Evolutionary conservation across 345 rosid genomes (phyloP).

Genomic region (Citrus glauca): DNA sequence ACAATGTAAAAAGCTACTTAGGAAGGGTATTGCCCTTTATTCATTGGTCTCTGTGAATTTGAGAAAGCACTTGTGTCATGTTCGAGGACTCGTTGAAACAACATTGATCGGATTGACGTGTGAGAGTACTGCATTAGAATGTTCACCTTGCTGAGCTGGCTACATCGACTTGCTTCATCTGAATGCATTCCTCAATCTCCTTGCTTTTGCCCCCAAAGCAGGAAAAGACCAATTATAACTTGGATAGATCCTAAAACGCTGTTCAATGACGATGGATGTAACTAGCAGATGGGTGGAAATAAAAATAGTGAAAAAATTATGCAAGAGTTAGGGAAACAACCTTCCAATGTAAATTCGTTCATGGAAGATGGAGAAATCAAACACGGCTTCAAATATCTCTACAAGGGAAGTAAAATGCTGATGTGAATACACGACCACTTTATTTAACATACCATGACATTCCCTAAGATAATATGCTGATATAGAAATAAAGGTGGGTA

Average conservation of each 20-base stretch:
- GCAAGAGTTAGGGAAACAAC: slow-evolving; percentile 11
- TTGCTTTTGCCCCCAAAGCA: slow-evolving; percentile 81
- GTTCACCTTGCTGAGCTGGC: slow-evolving; percentile 17
- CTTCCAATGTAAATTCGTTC: slow-evolving; percentile 71
- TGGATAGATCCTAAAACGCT: slow-evolving; percentile 66
- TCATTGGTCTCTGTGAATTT: background rate
- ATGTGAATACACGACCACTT: slow-evolving; percentile 55
- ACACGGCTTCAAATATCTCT: slow-evolving; percentile 60
- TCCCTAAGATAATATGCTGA: slow-evolving; percentile 12
- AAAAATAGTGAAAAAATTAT: background rate
- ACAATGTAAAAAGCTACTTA: too few relatives aligned
- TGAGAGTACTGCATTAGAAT: slow-evolving; percentile 8
- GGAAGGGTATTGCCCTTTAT: too few relatives aligned
- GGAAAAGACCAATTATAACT: slow-evolving; percentile 62
- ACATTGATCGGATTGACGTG: slow-evolving; percentile 9
- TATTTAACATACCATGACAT: slow-evolving; percentile 71
- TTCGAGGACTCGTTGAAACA: background rate
- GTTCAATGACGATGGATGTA: slow-evolving; percentile 12
- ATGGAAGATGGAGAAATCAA: slow-evolving; percentile 64
- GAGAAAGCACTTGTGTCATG: background rate
- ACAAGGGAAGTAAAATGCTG: slow-evolving; percentile 68
- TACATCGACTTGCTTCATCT: slow-evolving; percentile 33
- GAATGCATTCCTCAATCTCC: slow-evolving; percentile 35
- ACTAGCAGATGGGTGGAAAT: background rate
- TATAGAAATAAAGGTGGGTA: too few relatives aligned